phyloP scores from a whole-genome alignment of 169 alveolate genomes.

The Eimeria sp. region DNA sequence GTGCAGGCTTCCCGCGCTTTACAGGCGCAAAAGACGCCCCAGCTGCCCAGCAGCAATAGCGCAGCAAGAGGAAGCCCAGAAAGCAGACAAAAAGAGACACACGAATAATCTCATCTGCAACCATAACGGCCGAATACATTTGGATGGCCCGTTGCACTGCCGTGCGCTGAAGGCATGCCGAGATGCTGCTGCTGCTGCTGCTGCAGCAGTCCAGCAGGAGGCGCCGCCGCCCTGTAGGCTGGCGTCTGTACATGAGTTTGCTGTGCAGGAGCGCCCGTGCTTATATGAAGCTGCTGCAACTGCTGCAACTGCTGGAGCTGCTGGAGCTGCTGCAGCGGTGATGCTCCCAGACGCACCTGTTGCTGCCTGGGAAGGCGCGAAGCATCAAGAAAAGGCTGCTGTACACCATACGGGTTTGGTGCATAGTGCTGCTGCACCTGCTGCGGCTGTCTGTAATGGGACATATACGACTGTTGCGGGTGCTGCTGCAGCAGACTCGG shows the following conservation, averaged over 20 bases:
- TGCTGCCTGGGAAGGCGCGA: slow-evolving; percentile 40
- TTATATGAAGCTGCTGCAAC: slow-evolving; percentile 16
- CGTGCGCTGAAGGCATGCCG: neutral
- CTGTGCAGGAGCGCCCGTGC: neutral
- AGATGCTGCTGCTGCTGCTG: slow-evolving; percentile 16
- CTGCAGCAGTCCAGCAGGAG: slow-evolving; percentile 20
- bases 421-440: slow-evolving; percentile 62
- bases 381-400: slow-evolving; percentile 33
- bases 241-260: slow-evolving; percentile 24
- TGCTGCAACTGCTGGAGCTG: slow-evolving; percentile 37
- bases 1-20: too few relatives aligned
- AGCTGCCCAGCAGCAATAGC: neutral
- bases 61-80: neutral
- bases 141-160: neutral
- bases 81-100: neutral
- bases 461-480: neutral
- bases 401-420: neutral
- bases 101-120: neutral
- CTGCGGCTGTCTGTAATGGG: slow-evolving; percentile 57
- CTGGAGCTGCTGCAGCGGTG: neutral
- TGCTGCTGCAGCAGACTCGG: slow-evolving; percentile 54
- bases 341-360: neutral
- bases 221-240: neutral
- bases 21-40: neutral
- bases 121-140: neutral